Conservation (phyloP, 495 filamentous ascomycete genomes). For the Tuber umbilicatum region DNA sequence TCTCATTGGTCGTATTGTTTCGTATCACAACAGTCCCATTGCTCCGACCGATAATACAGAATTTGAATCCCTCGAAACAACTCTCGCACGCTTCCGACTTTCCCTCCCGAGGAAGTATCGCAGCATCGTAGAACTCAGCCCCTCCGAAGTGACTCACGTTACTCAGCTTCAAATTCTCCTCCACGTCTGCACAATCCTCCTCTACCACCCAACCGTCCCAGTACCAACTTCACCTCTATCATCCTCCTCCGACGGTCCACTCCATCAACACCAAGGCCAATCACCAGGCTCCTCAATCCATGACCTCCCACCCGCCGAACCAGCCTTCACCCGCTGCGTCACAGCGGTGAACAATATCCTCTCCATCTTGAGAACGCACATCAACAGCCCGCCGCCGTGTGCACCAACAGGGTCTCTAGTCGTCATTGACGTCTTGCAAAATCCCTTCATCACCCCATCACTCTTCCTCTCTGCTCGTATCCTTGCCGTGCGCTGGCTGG, state of each 20-base stretch:
- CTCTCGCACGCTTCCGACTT: conserved; percentile 35
- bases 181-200: conserved; percentile 36
- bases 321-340: conserved; percentile 20
- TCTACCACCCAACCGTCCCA: conserved; percentile 25
- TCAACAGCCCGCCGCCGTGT: conserved; percentile 12
- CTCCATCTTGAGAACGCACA: conserved; percentile 17
- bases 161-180: conserved; percentile 32
- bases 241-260: not conserved
- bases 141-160: conserved; percentile 27
- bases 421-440: conserved; percentile 27
- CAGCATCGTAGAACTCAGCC: conserved; percentile 15
- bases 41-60: conserved; percentile 9
- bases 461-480: conserved; percentile 25
- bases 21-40: conserved; percentile 24
- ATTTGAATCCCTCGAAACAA: conserved; percentile 30
- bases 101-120: conserved; percentile 35
- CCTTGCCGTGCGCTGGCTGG: conserved; percentile 24
- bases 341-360: conserved; percentile 24
- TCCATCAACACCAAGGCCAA: not conserved
- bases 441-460: conserved; percentile 28
- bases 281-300: conserved; percentile 22
- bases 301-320: conserved; percentile 5
- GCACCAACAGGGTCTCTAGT: conserved; percentile 3
- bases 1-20: conserved; percentile 30
- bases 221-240: conserved; percentile 3